Evolutionary conservation across 768 basidiomycete species (phyloP).

Genomic region (Phlebiopsis flavidoalba): DNA sequence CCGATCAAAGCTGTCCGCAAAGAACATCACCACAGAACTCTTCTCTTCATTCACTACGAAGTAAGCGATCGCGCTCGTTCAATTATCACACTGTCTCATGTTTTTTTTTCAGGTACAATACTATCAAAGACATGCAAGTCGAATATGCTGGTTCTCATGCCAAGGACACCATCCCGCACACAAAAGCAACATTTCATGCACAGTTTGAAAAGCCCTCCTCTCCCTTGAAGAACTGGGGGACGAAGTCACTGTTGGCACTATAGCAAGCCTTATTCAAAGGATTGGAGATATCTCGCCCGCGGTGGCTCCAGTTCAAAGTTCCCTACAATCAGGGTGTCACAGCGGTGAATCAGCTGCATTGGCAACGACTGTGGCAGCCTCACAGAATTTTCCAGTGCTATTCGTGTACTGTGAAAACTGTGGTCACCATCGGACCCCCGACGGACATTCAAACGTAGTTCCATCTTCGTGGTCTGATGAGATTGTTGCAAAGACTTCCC

Average conservation of each 20-base stretch:
- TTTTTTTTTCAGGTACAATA: neutral
- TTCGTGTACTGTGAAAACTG: no score
- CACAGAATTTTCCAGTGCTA: no score
- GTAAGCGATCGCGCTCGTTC: neutral
- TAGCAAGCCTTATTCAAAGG: neutral
- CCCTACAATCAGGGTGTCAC: neutral
- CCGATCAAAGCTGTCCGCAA: neutral
- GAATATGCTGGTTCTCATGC: neutral
- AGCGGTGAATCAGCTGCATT: neutral
- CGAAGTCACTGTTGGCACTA: neutral
- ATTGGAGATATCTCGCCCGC: neutral
- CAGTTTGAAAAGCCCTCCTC: neutral
- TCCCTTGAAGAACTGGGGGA: neutral
- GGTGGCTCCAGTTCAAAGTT: neutral
- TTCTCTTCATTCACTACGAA: slow-evolving; percentile 7
- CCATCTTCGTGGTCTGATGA: no score
- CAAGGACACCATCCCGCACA: neutral
- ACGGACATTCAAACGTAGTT: no score
- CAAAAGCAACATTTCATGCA: neutral
- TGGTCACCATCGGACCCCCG: no score
- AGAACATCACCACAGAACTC: slow-evolving; percentile 2
- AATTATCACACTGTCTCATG: neutral
- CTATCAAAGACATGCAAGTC: neutral
- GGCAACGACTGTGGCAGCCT: no score
- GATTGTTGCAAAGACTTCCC: no score